Evolutionary conservation across 23 red algal species (phyloP), one percentile per base, ranked within the genome.

Genomic region (Pyropia haitanensis): DNA sequence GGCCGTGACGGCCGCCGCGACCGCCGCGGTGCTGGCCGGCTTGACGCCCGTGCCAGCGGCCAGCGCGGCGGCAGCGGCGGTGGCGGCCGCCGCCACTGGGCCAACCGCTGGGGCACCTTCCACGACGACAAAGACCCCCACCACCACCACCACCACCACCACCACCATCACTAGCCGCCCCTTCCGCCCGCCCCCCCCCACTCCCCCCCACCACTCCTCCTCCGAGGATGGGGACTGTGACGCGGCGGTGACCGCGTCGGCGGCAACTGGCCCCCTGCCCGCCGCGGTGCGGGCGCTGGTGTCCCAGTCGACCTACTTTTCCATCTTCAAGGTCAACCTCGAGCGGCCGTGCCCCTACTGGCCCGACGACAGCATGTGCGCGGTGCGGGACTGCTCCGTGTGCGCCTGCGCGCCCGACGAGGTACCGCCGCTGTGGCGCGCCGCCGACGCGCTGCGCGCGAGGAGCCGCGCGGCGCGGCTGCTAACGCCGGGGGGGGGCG

Each of bases 291-390:
- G 21, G 5, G 9, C 56, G 16, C 49, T 84, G 19, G 62, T 75
- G 13, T 30, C 79, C 33, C 58, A 73, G 28, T 84, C 79, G 18
- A 84, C 79, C 3, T 95, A 78, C 48, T 95, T 95, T 63, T 71
- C 79, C 60, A 80, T 95, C 46, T 95, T 95, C 73, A 58, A 77
- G 49, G 82, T 95, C 21, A 67, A 78, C 29, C 54, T 95, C 22
- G 75, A 83, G 49, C 80, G 82, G 63, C 66, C 78, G 51, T 95
- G 90, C 54, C 90, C 90, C 7, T 88, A 88, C 70, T 95, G 90
- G 90, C 49, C 64, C 23, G 82, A 75, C 58, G 81, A 63, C 19
- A 70, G 63, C 27, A 73, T 67, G 64, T 95, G 90, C 52, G 70
- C 85, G 1, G 70, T 81, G 48, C 83, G 80, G 30, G 90, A 95